A percentile compares a stretch with the other conserved stretches of the same genome.
Evolutionary conservation across 164 flowering plant genomes (phyloP).

Genomic region (Macadamia tetraphylla): DNA sequence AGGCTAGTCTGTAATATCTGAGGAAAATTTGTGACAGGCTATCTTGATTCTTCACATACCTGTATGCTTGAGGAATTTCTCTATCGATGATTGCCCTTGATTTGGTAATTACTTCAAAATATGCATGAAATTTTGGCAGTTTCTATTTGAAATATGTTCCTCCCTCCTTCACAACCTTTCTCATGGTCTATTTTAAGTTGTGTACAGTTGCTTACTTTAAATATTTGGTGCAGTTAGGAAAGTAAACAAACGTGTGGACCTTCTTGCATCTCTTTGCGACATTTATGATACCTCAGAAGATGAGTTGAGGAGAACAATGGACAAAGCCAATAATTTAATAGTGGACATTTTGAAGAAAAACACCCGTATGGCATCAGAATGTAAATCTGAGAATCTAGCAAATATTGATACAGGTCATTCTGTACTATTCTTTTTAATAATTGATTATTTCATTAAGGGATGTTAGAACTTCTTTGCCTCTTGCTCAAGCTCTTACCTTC

Average conservation of each 20-base stretch:
- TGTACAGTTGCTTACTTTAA: conserved; percentile 1
- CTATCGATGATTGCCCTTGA: conserved; percentile 36
- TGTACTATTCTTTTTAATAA: background rate
- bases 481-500: conserved; percentile 1
- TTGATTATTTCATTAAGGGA: background rate
- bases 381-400: conserved; percentile 45
- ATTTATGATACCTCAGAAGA: conserved; percentile 84
- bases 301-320: conserved; percentile 64
- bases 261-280: conserved; percentile 79
- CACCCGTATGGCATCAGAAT: conserved; percentile 58
- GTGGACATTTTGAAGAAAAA: conserved; percentile 59
- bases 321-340: conserved; percentile 62
- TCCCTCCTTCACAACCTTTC: background rate
- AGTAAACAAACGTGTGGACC: conserved; percentile 59
- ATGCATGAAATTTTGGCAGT: conserved; percentile 1
- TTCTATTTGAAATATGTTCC: too few species aligned
- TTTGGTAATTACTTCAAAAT: conserved; percentile 48
- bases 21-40: conserved; percentile 48
- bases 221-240: conserved; percentile 50
- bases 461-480: background rate
- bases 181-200: background rate
- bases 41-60: conserved; percentile 87
- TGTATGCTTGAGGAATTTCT: conserved; percentile 59
- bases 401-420: conserved; percentile 55
- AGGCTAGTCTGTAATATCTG: conserved; percentile 4